Evolutionary conservation across 1,284 basidiomycete species (phyloP), one percentile per base, ranked within the genome.

Genomic region (Rhodotorula sp.): DNA sequence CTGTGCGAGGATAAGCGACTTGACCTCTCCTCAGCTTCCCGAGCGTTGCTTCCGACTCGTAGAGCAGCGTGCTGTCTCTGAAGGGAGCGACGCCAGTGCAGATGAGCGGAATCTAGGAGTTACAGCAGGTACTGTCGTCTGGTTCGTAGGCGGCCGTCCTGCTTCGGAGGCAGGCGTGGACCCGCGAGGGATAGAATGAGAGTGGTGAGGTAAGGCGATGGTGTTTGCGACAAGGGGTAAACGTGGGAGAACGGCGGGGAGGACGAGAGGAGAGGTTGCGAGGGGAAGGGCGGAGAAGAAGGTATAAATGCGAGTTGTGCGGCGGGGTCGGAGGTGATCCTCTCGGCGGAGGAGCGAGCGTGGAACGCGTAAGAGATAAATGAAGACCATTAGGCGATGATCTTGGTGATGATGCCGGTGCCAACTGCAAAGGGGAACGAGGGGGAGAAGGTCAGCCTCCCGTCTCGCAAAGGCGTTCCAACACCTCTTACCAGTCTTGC

Each of bases 351-450:
- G 1, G 40, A 46, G 26, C 15, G 47, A 48, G 15, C 47, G 47
- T 20, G 20, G 5, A 20, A 48, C 5, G 47, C 20, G 47, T 24
- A 24, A n/a, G 47, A 48, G n/a, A n/a, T n/a, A n/a, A n/a, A n/a
- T n/a, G n/a, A n/a, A n/a, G n/a, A n/a, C n/a, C n/a, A n/a, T 22
- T 10, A 44, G 40, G 13, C 40, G 50, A 40, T 46, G n/a, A 54
- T n/a, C 53, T 64, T 91, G 74, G 90, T 92, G 74, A 94, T 87
- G 76, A 95, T 87, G 78, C 92, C 92, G 73, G 93, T 95, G 67
- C 92, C 93, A 78, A 96, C 89, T 91, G 70, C 30, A 15, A 44
- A 13, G 20, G 0, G 15, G 15, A 10, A 53, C n/a, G n/a, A n/a
- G n/a, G n/a, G n/a, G 11, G 22, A 59, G 61, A 50, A 31, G 13